Conservation (phyloP, 495 filamentous ascomycete species). For the Monascus purpureus region DNA sequence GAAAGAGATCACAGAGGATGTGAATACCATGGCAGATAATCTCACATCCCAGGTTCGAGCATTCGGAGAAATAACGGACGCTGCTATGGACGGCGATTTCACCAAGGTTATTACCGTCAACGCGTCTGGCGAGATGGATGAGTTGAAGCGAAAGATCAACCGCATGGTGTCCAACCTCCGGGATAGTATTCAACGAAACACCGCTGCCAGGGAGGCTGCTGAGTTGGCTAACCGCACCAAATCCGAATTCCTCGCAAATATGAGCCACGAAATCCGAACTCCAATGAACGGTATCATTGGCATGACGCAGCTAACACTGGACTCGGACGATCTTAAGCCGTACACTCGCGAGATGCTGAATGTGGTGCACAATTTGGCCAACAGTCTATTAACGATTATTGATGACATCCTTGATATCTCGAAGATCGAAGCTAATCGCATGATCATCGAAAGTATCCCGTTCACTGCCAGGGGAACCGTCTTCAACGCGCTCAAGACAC, state of each 20-base stretch:
- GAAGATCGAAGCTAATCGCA: slow-evolving; percentile 98
- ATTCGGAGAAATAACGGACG: slow-evolving; percentile 95
- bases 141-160: slow-evolving; percentile 97
- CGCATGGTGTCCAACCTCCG: slow-evolving; percentile 95
- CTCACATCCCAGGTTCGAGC: slow-evolving; percentile 95
- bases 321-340: slow-evolving; percentile 79
- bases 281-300: slow-evolving; percentile 83
- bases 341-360: slow-evolving; percentile 98
- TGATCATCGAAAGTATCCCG: slow-evolving; percentile 97
- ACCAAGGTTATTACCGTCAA: slow-evolving; percentile 96
- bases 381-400: slow-evolving; percentile 95
- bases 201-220: slow-evolving; percentile 88
- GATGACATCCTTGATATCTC: slow-evolving; percentile 98
- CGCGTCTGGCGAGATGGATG: slow-evolving; percentile 97
- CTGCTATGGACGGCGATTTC: slow-evolving; percentile 93
- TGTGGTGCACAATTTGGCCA: slow-evolving; percentile 94
- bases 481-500: slow-evolving; percentile 93
- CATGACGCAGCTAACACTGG: slow-evolving; percentile 94
- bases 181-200: slow-evolving; percentile 95
- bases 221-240: slow-evolving; percentile 98
- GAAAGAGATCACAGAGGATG: slow-evolving; percentile 97
- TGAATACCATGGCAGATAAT: slow-evolving; percentile 98
- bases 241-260: slow-evolving; percentile 96
- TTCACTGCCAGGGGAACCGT: slow-evolving; percentile 92
- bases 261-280: slow-evolving; percentile 98